Percentiles rank a stretch among this genome's conserved stretches.
Conservation (phyloP, 2,329 filamentous ascomycete species). For the Pseudogymnoascus sp. region DNA sequence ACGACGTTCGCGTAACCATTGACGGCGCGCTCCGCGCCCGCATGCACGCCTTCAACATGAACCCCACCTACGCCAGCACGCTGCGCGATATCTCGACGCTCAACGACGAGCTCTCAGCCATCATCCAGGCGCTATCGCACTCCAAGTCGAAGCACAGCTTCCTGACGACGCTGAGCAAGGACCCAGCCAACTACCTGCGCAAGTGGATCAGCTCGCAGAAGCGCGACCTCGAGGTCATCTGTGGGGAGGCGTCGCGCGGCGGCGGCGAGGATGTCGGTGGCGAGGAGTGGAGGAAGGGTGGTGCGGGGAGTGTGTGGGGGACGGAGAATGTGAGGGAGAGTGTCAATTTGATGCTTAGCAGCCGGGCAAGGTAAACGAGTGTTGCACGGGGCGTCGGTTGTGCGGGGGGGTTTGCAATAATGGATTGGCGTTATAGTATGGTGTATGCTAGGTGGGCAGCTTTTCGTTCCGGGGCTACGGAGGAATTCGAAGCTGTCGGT, state of each 20-base stretch:
- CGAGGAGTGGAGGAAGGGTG: constrained; percentile 63
- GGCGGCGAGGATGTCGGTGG: constrained; percentile 47
- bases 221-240: constrained; percentile 78
- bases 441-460: not conserved
- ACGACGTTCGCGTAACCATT: constrained; percentile 78
- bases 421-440: not conserved
- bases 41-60: constrained; percentile 58
- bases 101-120: constrained; percentile 77
- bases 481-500: constrained; percentile 2
- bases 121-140: constrained; percentile 74
- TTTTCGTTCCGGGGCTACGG: not conserved
- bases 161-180: constrained; percentile 67
- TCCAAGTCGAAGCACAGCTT: constrained; percentile 90
- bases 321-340: constrained; percentile 55
- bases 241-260: constrained; percentile 68
- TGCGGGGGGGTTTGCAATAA: not conserved
- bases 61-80: constrained; percentile 61
- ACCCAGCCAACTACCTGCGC: constrained; percentile 76
- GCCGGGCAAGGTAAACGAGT: constrained; percentile 17
- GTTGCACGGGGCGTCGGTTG: not conserved
- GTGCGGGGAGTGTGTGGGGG: constrained; percentile 55
- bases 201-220: constrained; percentile 90
- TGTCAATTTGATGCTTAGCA: constrained; percentile 48
- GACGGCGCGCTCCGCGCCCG: constrained; percentile 71
- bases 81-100: constrained; percentile 68